Evolutionary conservation across 768 basidiomycete genomes (phyloP).

Genomic region (Ramaria sp.): DNA sequence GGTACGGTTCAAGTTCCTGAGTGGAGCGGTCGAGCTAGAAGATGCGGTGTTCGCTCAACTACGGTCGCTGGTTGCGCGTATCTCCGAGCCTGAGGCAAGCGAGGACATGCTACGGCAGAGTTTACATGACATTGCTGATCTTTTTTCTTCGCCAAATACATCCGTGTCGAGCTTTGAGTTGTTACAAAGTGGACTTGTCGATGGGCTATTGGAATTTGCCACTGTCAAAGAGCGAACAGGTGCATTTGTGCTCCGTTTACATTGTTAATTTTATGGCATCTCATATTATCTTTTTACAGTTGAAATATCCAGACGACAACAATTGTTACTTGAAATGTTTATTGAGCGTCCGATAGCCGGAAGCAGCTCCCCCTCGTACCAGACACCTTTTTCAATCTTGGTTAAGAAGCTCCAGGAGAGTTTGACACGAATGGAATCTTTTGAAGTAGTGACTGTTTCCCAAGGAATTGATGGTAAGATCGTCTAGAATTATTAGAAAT

Average conservation of each 20-base stretch:
- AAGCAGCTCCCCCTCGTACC: constrained; percentile 25
- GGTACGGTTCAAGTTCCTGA: constrained; percentile 72
- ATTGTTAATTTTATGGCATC: not conserved
- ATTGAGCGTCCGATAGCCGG: constrained; percentile 39
- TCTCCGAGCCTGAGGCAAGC: constrained; percentile 55
- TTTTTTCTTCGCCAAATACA: constrained; percentile 32
- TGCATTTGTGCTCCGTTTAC: constrained; percentile 20
- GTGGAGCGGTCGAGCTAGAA: constrained; percentile 26
- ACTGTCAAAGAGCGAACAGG: constrained; percentile 54
- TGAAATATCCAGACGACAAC: constrained; percentile 50
- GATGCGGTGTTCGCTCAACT: constrained; percentile 10
- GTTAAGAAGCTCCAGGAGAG: constrained; percentile 97
- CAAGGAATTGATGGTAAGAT: constrained; percentile 68
- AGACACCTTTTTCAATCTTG: constrained; percentile 60
- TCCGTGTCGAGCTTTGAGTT: constrained; percentile 95
- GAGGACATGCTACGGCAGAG: constrained; percentile 28
- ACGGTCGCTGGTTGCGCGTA: not conserved
- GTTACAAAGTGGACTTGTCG: constrained; percentile 86
- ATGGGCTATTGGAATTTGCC: constrained; percentile 73
- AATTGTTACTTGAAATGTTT: constrained; percentile 73
- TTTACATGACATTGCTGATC: constrained; percentile 6
- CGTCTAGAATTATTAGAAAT: not conserved
- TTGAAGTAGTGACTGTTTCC: constrained; percentile 86
- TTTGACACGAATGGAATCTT: constrained; percentile 88
- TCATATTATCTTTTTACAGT: constrained; percentile 33